Conservation (phyloP, 2,329 filamentous ascomycete genomes). For the Lachnellula subtilissima region DNA sequence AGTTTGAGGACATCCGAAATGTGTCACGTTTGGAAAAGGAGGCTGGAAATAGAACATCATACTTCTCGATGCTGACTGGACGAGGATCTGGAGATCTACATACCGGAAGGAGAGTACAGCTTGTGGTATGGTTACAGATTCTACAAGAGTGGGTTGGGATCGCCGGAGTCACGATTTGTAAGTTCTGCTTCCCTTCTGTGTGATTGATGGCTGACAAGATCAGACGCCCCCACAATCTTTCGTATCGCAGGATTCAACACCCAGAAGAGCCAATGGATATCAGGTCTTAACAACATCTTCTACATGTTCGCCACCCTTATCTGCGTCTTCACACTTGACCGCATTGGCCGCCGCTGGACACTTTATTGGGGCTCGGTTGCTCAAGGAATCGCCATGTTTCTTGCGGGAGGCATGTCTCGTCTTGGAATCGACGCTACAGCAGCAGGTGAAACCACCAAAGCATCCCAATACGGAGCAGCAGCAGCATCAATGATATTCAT, state of each 20-base stretch:
- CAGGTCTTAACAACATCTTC: constrained; percentile 51
- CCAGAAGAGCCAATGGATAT: constrained; percentile 58
- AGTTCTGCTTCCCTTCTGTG: constrained; percentile 5
- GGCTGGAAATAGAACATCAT: constrained; percentile 48
- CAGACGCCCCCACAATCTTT: constrained; percentile 47
- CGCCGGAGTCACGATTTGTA: constrained; percentile 60
- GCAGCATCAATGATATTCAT: constrained; percentile 68
- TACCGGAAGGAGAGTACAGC: constrained; percentile 61
- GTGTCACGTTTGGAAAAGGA: constrained; percentile 59
- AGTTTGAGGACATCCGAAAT: constrained; percentile 64
- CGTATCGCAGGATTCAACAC: constrained; percentile 61
- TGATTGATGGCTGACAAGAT: not conserved
- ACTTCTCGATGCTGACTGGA: constrained; percentile 62
- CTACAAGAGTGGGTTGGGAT: constrained; percentile 69
- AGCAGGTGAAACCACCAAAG: constrained; percentile 41
- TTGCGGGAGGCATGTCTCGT: constrained; percentile 58
- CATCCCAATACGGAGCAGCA: constrained; percentile 53
- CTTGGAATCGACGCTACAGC: constrained; percentile 43
- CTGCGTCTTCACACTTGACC: constrained; percentile 65
- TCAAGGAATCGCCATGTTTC: constrained; percentile 63
- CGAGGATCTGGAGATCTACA: constrained; percentile 61
- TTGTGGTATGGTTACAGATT: constrained; percentile 68
- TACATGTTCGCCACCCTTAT: constrained; percentile 61
- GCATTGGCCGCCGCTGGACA: constrained; percentile 64
- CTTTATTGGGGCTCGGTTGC: constrained; percentile 63